These are phyloP conservation scores for Sporisorium exsertum DNA, from an alignment of 1,284 basidiomycete genomes.

Conservation along the genomic window DNA sequence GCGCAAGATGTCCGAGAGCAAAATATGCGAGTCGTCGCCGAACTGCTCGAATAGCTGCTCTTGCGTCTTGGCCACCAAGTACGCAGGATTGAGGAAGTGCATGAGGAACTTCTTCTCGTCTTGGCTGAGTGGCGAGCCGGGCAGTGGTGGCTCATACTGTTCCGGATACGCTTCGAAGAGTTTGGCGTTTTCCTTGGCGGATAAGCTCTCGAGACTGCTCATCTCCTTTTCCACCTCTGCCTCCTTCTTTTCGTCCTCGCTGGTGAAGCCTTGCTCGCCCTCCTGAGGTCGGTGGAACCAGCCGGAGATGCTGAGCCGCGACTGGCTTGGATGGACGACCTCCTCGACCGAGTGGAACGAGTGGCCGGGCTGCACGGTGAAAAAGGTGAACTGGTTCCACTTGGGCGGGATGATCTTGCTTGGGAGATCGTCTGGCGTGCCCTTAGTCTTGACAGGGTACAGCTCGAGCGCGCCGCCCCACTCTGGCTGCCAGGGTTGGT, in stretches of 20 bases:
- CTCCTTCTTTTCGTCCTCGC: conserved; percentile 72
- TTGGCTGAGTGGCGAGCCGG: conserved; percentile 59
- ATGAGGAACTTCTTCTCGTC: conserved; percentile 65
- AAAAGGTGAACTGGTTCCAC: conserved; percentile 98
- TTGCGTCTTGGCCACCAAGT: conserved; percentile 85
- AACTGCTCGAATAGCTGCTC: conserved; percentile 84
- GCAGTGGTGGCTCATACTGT: conserved; percentile 51
- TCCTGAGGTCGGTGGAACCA: conserved; percentile 91
- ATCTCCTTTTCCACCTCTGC: conserved; percentile 59
- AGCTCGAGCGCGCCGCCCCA: conserved; percentile 96
- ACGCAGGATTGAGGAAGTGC: conserved; percentile 87
- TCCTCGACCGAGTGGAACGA: conserved; percentile 99
- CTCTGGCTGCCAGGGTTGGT: conserved; percentile 77
- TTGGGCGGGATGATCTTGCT: conserved; percentile 69
- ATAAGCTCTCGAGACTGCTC: conserved; percentile 71
- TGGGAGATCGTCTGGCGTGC: conserved; percentile 59
- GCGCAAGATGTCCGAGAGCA: conserved; percentile 71
- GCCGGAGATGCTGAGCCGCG: conserved; percentile 84
- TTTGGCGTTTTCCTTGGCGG: conserved; percentile 76
- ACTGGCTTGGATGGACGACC: conserved; percentile 72
- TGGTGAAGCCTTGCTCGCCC: conserved; percentile 86
- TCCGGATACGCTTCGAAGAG: conserved; percentile 73
- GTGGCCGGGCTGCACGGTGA: conserved; percentile 83
- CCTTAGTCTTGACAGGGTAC: conserved; percentile 75
- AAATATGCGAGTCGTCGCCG: conserved; percentile 86